Evolutionary conservation across 495 filamentous ascomycete genomes (phyloP).

Genomic region (Pseudoneurospora amorphoporcata): DNA sequence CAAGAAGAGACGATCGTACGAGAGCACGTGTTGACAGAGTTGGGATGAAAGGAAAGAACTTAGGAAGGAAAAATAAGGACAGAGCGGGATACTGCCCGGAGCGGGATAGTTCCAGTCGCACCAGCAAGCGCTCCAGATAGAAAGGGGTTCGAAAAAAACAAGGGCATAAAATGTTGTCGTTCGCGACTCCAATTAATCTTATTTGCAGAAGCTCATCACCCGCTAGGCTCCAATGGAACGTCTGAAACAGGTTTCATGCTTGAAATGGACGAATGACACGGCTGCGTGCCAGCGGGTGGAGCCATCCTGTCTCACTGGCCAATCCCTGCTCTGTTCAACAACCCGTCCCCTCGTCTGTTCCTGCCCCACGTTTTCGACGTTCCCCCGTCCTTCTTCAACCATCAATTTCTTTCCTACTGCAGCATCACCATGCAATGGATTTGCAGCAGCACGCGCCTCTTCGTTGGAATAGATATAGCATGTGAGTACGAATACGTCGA

Average conservation of each 20-base stretch:
- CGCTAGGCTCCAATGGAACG: neutral
- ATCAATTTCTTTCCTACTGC: neutral
- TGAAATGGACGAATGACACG: neutral
- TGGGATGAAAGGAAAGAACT: neutral
- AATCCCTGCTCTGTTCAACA: neutral
- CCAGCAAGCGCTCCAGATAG: neutral
- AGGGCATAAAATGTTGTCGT: neutral
- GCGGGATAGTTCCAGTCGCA: neutral
- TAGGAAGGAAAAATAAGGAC: neutral
- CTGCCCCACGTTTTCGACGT: neutral
- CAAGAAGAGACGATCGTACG: neutral
- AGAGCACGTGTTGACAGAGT: neutral
- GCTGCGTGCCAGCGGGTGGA: neutral
- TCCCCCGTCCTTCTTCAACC: neutral
- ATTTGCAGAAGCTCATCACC: neutral
- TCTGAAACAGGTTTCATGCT: neutral
- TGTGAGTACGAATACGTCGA: neutral
- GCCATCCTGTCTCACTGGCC: neutral
- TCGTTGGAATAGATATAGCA: neutral
- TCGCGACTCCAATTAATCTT: neutral
- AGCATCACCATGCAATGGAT: neutral
- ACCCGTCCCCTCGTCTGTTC: neutral
- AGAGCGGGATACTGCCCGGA: neutral
- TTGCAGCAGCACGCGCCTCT: neutral
- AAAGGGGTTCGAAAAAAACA: neutral